Evolutionary conservation across 1,284 basidiomycete species (phyloP).

Genomic region (Moesziomyces globuligerus): DNA sequence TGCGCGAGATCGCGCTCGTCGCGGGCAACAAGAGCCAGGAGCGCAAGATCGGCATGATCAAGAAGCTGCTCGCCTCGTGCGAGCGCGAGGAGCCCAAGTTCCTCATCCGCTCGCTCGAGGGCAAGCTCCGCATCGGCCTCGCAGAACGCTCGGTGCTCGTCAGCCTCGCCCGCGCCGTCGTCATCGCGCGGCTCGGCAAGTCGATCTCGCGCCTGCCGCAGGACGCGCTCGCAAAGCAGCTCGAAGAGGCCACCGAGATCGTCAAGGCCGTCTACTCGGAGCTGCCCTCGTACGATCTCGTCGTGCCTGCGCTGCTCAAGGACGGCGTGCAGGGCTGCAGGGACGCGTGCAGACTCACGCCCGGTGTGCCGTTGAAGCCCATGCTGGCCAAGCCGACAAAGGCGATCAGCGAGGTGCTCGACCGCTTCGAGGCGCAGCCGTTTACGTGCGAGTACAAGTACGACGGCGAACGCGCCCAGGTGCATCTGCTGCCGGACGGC

Average conservation of each 20-base stretch:
- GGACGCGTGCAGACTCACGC: constrained; percentile 87
- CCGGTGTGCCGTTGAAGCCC: constrained; percentile 92
- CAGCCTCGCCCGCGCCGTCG: constrained; percentile 59
- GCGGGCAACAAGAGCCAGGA: constrained; percentile 74
- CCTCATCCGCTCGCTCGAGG: constrained; percentile 92
- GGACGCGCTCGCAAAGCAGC: constrained; percentile 77
- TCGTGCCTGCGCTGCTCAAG: constrained; percentile 89
- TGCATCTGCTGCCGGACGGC: constrained; percentile 51
- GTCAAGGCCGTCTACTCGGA: constrained; percentile 96
- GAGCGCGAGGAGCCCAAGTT: constrained; percentile 90
- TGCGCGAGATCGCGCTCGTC: constrained; percentile 72
- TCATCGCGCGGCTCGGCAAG: constrained; percentile 63
- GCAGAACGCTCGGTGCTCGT: constrained; percentile 82
- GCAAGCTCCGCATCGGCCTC: constrained; percentile 95
- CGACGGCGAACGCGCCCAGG: constrained; percentile 94
- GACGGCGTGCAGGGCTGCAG: constrained; percentile 79
- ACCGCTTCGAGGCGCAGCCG: constrained; percentile 91
- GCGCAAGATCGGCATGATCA: constrained; percentile 92
- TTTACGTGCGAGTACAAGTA: constrained; percentile 99
- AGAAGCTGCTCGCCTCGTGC: constrained; percentile 90
- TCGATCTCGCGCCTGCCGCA: constrained; percentile 73
- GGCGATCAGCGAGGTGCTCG: constrained; percentile 97
- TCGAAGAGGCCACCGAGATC: constrained; percentile 82
- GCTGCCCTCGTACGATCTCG: constrained; percentile 89
- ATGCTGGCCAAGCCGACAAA: constrained; percentile 99